These are phyloP conservation scores for Calonectria pteridis DNA, from an alignment of 2,329 filamentous ascomycete genomes.

Conservation along the genomic window DNA sequence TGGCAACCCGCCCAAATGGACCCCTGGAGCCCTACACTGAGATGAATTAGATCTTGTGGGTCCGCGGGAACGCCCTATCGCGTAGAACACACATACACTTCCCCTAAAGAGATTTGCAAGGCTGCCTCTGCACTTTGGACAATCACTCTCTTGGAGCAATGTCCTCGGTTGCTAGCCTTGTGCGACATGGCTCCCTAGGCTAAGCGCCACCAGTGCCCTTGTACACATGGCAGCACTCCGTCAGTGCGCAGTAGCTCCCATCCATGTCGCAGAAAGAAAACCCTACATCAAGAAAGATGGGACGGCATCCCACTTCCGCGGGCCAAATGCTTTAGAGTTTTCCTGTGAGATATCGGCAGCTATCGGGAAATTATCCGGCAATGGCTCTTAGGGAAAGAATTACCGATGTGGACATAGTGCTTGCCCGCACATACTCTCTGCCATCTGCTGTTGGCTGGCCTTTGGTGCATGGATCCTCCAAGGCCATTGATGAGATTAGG, in stretches of 20 bases:
- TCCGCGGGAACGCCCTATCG: constrained; percentile 1
- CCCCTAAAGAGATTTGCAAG: not conserved
- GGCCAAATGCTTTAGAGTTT: not conserved
- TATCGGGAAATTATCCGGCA: not conserved
- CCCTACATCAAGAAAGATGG: not conserved
- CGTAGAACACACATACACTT: not conserved
- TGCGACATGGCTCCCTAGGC: not conserved
- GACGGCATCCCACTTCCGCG: not conserved
- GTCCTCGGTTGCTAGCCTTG: not conserved
- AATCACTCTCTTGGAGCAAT: not conserved
- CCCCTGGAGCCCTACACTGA: not conserved
- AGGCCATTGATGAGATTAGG: not conserved
- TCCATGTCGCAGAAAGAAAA: not conserved
- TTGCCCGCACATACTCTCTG: not conserved
- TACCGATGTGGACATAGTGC: not conserved
- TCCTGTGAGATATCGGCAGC: not conserved
- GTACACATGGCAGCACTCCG: not conserved
- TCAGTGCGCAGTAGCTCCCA: not conserved
- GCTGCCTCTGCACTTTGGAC: not conserved
- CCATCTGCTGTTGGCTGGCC: no score
- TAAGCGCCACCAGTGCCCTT: not conserved
- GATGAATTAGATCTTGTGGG: constrained; percentile 10
- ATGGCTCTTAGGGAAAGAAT: not conserved
- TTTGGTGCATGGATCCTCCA: not conserved
- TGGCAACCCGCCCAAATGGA: not conserved